A percentile compares a stretch with the other conserved stretches of the same genome.
Conservation (phyloP, 1,284 basidiomycete species). For the Wolfiporia cocos region DNA sequence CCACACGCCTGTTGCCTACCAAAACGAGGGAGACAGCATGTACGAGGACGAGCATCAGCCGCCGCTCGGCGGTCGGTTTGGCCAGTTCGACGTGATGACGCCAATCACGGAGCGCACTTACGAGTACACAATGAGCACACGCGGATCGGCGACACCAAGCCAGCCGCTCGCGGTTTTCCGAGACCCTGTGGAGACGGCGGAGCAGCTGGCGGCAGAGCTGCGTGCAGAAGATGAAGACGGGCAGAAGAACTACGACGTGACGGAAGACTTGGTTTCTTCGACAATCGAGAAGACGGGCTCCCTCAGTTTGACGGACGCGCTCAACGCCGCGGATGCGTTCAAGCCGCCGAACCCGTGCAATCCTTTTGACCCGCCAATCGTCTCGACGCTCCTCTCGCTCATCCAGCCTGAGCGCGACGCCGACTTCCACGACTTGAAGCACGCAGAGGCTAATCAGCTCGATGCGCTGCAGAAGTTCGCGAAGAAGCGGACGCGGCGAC, state of each 20-base stretch:
- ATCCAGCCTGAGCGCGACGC: constrained; percentile 59
- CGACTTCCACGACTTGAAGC: constrained; percentile 61
- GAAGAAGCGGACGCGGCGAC: constrained; percentile 44
- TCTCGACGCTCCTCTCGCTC: constrained; percentile 63
- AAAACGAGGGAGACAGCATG: constrained; percentile 16
- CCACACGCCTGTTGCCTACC: constrained; percentile 10
- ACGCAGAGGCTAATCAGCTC: constrained; percentile 51
- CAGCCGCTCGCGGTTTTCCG: constrained; percentile 27
- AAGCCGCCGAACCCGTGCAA: constrained; percentile 85
- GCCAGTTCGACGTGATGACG: constrained; percentile 84
- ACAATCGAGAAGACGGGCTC: constrained; percentile 47
- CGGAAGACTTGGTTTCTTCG: constrained; percentile 8
- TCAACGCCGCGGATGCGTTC: constrained; percentile 57
- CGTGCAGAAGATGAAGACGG: constrained; percentile 23
- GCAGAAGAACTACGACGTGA: constrained; percentile 21
- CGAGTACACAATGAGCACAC: constrained; percentile 74
- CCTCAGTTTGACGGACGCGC: constrained; percentile 56
- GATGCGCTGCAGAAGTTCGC: constrained; percentile 64
- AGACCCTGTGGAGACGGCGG: constrained; percentile 46
- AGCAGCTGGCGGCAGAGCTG: constrained; percentile 25
- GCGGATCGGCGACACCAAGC: constrained; percentile 38
- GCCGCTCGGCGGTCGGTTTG: constrained; percentile 69
- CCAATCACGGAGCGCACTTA: constrained; percentile 91
- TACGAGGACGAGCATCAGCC: constrained; percentile 33
- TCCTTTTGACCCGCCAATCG: constrained; percentile 70